A percentile compares a stretch with the other conserved stretches of the same genome.
phyloP scores from a whole-genome alignment of 202 grass and related monocot genomes.

The Panicum virgatum region DNA sequence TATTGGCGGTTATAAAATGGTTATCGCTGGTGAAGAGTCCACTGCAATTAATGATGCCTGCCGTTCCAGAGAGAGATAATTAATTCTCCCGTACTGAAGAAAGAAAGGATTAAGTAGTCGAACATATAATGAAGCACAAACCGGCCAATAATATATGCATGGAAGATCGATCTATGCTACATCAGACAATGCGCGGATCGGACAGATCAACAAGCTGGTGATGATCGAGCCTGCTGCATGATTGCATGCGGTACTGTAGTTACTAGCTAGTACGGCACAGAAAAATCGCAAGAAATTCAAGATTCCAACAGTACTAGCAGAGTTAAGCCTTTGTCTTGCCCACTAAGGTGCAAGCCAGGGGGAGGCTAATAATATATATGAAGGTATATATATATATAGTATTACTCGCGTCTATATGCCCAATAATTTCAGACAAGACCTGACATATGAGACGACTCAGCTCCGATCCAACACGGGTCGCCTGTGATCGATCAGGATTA shows the following conservation, averaged over 20 bases:
- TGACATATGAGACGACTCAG: constrained; percentile 30
- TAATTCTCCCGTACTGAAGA: constrained; percentile 43
- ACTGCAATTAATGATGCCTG: constrained; percentile 10
- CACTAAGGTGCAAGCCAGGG: constrained; percentile 24
- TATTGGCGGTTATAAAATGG: constrained; percentile 9
- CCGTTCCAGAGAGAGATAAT: neutral
- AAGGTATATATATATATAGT: no score
- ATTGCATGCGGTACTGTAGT: constrained; percentile 10
- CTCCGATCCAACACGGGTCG: constrained; percentile 25
- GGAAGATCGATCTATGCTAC: neutral
- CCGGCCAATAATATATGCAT: no score
- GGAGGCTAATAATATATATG: neutral
- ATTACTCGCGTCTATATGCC: neutral
- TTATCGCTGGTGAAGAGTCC: constrained; percentile 42
- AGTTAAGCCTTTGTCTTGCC: constrained; percentile 31
- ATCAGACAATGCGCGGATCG: neutral
- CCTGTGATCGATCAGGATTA: constrained; percentile 40
- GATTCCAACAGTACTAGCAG: constrained; percentile 2
- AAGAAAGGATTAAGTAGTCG: constrained; percentile 16
- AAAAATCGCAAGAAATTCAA: constrained; percentile 33
- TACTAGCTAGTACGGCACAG: neutral
- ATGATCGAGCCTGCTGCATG: neutral
- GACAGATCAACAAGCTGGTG: neutral
- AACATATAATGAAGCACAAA: constrained; percentile 18
- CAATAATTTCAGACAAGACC: constrained; percentile 51